phyloP scores from a whole-genome alignment of 345 rosid species.

The Punica granatum region DNA sequence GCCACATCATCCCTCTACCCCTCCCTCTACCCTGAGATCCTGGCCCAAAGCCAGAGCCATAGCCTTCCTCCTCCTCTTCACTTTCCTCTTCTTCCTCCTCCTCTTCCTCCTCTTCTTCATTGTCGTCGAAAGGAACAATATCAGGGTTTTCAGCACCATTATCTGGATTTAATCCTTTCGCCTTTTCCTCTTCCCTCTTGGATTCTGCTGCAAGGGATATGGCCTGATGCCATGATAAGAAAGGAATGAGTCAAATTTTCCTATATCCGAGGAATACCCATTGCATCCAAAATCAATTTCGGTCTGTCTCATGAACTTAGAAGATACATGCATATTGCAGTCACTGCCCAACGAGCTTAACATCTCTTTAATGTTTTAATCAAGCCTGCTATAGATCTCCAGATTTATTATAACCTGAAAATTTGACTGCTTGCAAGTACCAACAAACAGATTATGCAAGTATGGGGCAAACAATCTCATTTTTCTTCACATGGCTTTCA shows the following conservation, averaged over 20 bases:
- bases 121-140: conserved; percentile 94
- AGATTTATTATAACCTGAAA: no score
- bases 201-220: conserved; percentile 83
- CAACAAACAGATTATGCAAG: neutral
- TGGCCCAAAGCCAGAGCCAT: conserved; percentile 21
- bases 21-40: conserved; percentile 79
- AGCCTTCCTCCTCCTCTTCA: conserved; percentile 67
- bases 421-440: no score
- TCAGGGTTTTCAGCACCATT: conserved; percentile 78
- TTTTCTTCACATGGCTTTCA: neutral
- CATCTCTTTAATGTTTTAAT: neutral
- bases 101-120: conserved; percentile 97
- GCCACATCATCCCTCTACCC: conserved; percentile 97
- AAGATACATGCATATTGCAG: neutral
- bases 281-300: no score
- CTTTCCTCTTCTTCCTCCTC: conserved; percentile 57
- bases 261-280: neutral
- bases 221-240: conserved; percentile 37
- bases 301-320: no score
- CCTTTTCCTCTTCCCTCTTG: conserved; percentile 95
- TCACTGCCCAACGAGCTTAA: neutral
- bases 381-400: no score
- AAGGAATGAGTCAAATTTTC: neutral
- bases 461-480: neutral
- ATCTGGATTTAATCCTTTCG: conserved; percentile 85